phyloP scores from a whole-genome alignment of 2,329 filamentous ascomycete genomes.

The Alternaria solani region DNA sequence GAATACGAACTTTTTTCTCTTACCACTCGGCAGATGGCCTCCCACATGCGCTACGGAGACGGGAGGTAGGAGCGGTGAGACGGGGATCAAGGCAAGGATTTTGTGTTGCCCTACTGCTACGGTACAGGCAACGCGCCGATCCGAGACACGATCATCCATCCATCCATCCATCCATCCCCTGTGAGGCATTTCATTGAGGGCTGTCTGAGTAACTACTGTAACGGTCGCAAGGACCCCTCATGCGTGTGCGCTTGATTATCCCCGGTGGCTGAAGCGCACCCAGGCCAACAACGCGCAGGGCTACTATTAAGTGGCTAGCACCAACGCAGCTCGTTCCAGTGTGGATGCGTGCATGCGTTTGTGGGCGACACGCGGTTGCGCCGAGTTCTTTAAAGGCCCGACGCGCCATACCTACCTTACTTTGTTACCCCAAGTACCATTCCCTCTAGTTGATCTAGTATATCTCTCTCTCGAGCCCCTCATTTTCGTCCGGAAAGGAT shows the following conservation, averaged over 20 bases:
- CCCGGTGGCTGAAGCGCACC: neutral
- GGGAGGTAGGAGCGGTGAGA: neutral
- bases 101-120: neutral
- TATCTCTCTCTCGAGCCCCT: neutral
- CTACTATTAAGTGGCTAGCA: neutral
- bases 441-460: neutral
- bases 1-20: neutral
- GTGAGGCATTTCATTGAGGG: neutral
- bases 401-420: constrained; percentile 5
- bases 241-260: neutral
- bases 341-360: constrained; percentile 7
- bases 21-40: neutral
- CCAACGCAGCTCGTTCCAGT: neutral
- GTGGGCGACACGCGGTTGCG: constrained; percentile 8
- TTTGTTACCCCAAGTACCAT: neutral
- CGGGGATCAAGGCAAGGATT: neutral
- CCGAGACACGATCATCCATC: neutral
- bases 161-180: neutral
- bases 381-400: constrained; percentile 15
- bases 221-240: neutral
- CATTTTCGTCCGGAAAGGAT: neutral
- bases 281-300: neutral
- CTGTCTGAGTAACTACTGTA: neutral
- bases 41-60: neutral
- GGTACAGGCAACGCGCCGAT: neutral